Evolutionary conservation across 108 stramenopile genomes (phyloP), one percentile per base, ranked within the genome.

Genomic region (Pinguiococcus pyrenoidosus): DNA sequence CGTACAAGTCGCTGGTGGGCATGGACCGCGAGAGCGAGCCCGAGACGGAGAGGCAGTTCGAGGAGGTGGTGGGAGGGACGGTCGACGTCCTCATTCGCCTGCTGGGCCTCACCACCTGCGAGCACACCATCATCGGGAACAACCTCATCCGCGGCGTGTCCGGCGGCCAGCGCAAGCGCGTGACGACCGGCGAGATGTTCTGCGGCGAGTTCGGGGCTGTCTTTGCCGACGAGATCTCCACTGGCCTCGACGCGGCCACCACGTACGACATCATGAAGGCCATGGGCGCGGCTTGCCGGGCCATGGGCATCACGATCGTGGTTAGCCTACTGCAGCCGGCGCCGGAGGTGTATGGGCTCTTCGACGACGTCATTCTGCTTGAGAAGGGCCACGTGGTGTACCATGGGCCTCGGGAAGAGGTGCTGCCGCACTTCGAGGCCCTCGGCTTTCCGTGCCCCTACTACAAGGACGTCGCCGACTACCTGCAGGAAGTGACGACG

Each of bases 151-250:
- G 85, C 14, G 89, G 87, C 25, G 82, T 91, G n/a, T 66, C 62
- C 32, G 87, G 89, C 4, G 89, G 89, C 5, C 75, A 91, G 56
- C 77, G 75, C 61, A 79, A 79, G 38, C 80, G 89, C 18, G 82
- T 85, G 18, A 87, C 87, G n/a, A n/a, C n/a, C n/a, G n/a, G n/a
- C n/a, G 89, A 90, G 48, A 83, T 83, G 78, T 49, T 71, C 25
- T 61, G 68, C 27, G 47, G 45, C n/a, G 32, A 37, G 0, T 33
- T 38, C 34, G 59, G 54, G 13, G 53, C 74, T 21, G 28, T 61
- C 14, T 69, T 78, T 28, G 34, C 56, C 27, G 46, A 47, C 29
- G 33, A 34, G 32, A 47, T 52, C 17, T 52, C 51, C 22, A 52
- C 14, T 16, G 51, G 51, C 8, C 21, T 52, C 13, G 51, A 52